These are phyloP conservation scores for Colletotrichum sp. DNA, from an alignment of 2,329 filamentous ascomycete species.

Conservation along the genomic window DNA sequence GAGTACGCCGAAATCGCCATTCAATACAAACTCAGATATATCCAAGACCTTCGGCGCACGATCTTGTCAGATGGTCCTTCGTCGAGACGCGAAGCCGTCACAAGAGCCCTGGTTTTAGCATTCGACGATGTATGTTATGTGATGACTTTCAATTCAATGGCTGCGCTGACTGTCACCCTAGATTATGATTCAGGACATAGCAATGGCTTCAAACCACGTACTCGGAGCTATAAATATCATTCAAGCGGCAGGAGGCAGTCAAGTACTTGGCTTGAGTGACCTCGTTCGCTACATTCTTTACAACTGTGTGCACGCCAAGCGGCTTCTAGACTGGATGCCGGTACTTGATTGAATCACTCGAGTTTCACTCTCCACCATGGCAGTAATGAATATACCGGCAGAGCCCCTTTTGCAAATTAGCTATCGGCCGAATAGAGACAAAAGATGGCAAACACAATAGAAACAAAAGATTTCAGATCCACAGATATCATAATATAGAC, in stretches of 20 bases:
- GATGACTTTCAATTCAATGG: neutral
- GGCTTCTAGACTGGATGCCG: neutral
- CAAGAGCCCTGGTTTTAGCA: neutral
- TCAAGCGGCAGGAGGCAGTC: neutral
- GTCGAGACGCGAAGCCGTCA: neutral
- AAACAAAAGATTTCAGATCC: neutral
- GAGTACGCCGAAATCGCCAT: neutral
- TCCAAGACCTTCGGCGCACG: neutral
- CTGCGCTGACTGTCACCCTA: neutral
- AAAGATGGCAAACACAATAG: neutral
- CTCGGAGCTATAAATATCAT: neutral
- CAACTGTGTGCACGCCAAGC: neutral
- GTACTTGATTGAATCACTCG: neutral
- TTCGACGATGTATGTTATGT: neutral
- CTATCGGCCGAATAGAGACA: neutral
- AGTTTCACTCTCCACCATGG: neutral
- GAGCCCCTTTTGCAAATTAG: neutral
- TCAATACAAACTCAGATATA: neutral
- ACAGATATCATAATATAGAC: neutral
- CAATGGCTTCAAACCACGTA: neutral
- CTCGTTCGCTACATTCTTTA: neutral
- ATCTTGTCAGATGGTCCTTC: neutral
- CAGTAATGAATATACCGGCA: neutral
- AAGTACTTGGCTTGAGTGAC: neutral
- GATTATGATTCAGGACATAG: neutral